Evolutionary conservation across 1,284 basidiomycete species (phyloP), one percentile per base, ranked within the genome.

Genomic region (Sutorius eximius): DNA sequence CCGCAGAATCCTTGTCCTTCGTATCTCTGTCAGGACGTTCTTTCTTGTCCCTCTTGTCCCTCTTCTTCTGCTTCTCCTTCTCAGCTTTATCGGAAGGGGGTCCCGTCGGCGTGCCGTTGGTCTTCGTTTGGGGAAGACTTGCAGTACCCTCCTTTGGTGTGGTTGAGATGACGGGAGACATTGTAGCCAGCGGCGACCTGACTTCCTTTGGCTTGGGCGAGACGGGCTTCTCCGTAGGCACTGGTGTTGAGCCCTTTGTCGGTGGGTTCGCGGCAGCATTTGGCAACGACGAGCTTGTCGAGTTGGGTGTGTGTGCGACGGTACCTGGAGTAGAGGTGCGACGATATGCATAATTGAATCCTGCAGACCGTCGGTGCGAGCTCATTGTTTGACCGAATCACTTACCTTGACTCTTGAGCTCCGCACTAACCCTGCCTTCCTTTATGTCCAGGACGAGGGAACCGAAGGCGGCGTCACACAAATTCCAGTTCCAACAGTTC

Each of bases 401-500:
- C 78, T 51, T 55, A 88, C 95, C 96, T 79, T 95, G 92, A 64
- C 89, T 91, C 72, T 91, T 94, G 61, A 95, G 82, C 71, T 98
- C 95, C 0, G 91, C 89, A 57, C 91, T 93, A 42, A 99, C 85
- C 42, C 96, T 80, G 2, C 95, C 95, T 58, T 98, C 95, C 61
- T 87, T 88, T 64, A 99, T 77, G 61, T 96, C 93, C 45, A 99
- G 76, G 1, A 98, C 76, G 40, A 99, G 81, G 16, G 85, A 86
- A 2, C 96, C 97, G 61, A 91, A 96, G 1, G 92, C 89, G 9
- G 95, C 96, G 67, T 99, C 96, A 56, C 95, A 94, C 40, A 97
- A 75, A 66, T 96, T 95, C 95, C 95, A 98, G 73, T 98, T 95
- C 96, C 96, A 99, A 66, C 91, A 94, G 71, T 95, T 98, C 75